A percentile compares a stretch with the other conserved stretches of the same genome.
Conservation (phyloP, 1,139 yeast genomes). For the Entelexis sorbosivorans region DNA sequence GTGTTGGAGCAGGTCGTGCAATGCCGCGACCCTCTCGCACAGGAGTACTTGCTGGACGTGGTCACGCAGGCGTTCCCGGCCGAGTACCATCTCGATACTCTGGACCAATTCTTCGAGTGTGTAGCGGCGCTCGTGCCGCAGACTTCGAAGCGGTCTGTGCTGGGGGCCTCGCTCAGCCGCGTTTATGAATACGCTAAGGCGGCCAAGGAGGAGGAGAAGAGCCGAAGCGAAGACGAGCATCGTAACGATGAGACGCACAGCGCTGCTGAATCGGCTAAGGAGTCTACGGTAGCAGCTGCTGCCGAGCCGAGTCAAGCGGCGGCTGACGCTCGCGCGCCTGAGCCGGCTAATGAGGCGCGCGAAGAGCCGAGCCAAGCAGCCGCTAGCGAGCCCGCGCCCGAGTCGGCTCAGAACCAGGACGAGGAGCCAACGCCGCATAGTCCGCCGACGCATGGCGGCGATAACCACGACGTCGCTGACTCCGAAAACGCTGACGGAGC, state of each 20-base stretch:
- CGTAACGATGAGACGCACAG: background rate
- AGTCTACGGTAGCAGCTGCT: no score
- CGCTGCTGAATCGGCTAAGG: no score
- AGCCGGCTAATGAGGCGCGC: no score
- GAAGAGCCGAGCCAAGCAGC: no score
- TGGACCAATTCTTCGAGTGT: constrained; percentile 54
- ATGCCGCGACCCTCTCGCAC: constrained; percentile 86
- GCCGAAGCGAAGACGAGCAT: constrained; percentile 4
- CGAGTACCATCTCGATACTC: constrained; percentile 70
- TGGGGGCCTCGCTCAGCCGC: constrained; percentile 61
- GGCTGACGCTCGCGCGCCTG: no score
- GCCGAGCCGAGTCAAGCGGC: no score
- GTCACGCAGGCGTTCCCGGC: constrained; percentile 91
- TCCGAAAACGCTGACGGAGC: no score
- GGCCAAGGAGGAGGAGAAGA: constrained; percentile 1
- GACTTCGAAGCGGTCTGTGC: constrained; percentile 55
- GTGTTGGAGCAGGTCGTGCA: constrained; percentile 84
- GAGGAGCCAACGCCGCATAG: no score
- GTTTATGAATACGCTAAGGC: constrained; percentile 44
- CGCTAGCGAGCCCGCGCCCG: no score
- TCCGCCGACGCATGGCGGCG: no score
- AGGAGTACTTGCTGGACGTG: constrained; percentile 80
- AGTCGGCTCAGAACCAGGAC: no score
- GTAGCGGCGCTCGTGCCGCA: constrained; percentile 60
- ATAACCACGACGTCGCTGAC: no score